Percentiles rank a stretch among this genome's conserved stretches.
phyloP scores from a whole-genome alignment of 2,329 filamentous ascomycete genomes.

The Tolypocladium nubicola region DNA sequence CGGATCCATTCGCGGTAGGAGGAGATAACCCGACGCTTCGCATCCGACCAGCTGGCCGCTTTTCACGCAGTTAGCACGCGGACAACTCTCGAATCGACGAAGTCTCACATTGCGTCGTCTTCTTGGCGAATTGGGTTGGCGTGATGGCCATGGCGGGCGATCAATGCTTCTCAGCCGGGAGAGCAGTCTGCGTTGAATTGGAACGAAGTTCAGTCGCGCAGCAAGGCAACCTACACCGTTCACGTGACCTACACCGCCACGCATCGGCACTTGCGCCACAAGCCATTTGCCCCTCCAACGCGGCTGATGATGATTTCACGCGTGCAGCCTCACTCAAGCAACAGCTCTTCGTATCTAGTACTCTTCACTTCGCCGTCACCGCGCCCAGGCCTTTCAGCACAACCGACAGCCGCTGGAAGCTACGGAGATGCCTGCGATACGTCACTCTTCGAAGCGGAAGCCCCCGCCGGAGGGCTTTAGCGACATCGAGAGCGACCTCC shows the following conservation, averaged over 20 bases:
- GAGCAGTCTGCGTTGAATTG: conserved; percentile 17
- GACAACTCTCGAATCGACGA: not conserved
- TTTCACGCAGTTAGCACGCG: conserved; percentile 24
- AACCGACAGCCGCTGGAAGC: not conserved
- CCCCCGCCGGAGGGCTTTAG: conserved; percentile 77
- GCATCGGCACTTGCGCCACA: conserved; percentile 6
- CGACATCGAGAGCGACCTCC: conserved; percentile 77
- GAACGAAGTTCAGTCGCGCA: conserved; percentile 10
- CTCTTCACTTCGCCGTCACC: not conserved
- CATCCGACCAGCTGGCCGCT: conserved; percentile 87
- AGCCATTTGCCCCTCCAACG: conserved; percentile 5
- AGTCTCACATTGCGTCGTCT: conserved; percentile 64
- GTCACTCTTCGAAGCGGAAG: conserved; percentile 67
- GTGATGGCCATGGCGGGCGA: conserved; percentile 68
- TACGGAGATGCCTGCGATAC: conserved; percentile 60
- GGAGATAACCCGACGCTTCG: conserved; percentile 73
- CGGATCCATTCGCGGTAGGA: conserved; percentile 95
- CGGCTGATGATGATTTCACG: conserved; percentile 5
- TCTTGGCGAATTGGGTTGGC: conserved; percentile 81
- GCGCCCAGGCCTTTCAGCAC: not conserved
- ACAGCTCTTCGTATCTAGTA: not conserved
- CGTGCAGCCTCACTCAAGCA: not conserved
- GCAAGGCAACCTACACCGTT: conserved; percentile 5
- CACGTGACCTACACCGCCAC: conserved; percentile 19
- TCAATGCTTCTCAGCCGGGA: conserved; percentile 22